Conservation (phyloP, 805 yeast genomes). For the Cyberlindnera samutprakarnensis region DNA sequence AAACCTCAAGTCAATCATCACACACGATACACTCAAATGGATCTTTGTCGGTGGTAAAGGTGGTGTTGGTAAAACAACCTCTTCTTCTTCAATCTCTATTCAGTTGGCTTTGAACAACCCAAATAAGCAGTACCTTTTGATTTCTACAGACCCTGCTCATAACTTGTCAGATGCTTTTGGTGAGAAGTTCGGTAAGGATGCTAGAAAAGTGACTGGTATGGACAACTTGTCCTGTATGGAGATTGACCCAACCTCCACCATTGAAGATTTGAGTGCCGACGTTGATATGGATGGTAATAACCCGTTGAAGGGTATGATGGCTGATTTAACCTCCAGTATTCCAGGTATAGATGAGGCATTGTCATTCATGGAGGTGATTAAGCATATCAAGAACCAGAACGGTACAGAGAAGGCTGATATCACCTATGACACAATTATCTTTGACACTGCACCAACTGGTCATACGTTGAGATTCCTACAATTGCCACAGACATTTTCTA, state of each 20-base stretch:
- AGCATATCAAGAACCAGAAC: conserved; percentile 82
- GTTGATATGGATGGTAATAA: conserved; percentile 30
- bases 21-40: conserved; percentile 77
- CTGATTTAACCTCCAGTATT: conserved; percentile 86
- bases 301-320: conserved; percentile 69
- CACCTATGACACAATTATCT: conserved; percentile 80
- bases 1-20: conserved; percentile 58
- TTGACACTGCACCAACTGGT: conserved; percentile 99
- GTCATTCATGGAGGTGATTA: conserved; percentile 95
- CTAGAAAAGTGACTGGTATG: conserved; percentile 87
- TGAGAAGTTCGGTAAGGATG: conserved; percentile 96
- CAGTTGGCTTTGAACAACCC: conserved; percentile 86
- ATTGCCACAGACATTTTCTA: conserved; percentile 87
- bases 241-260: conserved; percentile 91
- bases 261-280: conserved; percentile 70
- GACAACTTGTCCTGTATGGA: conserved; percentile 93
- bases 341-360: conserved; percentile 99
- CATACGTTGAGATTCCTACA: conserved; percentile 94
- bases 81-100: conserved; percentile 91
- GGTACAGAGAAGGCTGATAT: conserved; percentile 23
- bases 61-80: conserved; percentile 98
- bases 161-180: conserved; percentile 97
- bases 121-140: conserved; percentile 70
- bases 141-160: conserved; percentile 98
- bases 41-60: conserved; percentile 99